Percentiles rank a stretch among this genome's conserved stretches.
Conservation (phyloP, 2,329 filamentous ascomycete species). For the Hymenoscyphus infarciens region DNA sequence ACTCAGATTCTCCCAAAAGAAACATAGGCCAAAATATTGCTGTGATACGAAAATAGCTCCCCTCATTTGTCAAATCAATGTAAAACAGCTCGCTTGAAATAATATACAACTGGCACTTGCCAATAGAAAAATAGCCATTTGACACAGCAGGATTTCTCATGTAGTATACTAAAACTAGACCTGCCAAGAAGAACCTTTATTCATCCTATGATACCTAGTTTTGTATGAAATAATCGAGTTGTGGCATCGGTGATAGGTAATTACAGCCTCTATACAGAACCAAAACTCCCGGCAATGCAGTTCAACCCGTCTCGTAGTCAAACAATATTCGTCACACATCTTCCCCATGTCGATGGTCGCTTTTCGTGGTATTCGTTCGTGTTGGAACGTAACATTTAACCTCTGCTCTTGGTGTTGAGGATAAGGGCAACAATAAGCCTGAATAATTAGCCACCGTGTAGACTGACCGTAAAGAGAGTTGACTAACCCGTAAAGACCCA, state of each 20-base stretch:
- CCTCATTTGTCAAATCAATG: too few species aligned
- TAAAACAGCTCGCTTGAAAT: too few species aligned
- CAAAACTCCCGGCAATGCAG: conserved; percentile 35
- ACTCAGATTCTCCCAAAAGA: too few species aligned
- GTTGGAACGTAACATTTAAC: conserved; percentile 18
- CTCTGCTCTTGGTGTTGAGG: conserved; percentile 71
- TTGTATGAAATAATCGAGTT: conserved; percentile 27
- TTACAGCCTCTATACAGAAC: conserved; percentile 29
- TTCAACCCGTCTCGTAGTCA: conserved; percentile 24
- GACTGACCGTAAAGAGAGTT: neutral
- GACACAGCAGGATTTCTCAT: too few species aligned
- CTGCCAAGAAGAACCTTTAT: neutral
- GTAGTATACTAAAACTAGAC: too few species aligned
- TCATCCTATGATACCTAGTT: neutral
- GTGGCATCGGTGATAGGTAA: conserved; percentile 16
- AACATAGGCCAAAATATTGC: too few species aligned
- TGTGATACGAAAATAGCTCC: too few species aligned
- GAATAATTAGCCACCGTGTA: conserved; percentile 38
- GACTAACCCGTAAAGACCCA: conserved; percentile 45
- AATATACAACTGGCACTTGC: too few species aligned
- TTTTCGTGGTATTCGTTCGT: neutral
- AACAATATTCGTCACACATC: conserved; percentile 23
- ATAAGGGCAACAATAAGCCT: conserved; percentile 92
- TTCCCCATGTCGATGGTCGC: conserved; percentile 2
- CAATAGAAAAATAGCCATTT: too few species aligned